A percentile compares a stretch with the other conserved stretches of the same genome.
Conservation (phyloP, 2,329 filamentous ascomycete species). For the Neonectria magnoliae region DNA sequence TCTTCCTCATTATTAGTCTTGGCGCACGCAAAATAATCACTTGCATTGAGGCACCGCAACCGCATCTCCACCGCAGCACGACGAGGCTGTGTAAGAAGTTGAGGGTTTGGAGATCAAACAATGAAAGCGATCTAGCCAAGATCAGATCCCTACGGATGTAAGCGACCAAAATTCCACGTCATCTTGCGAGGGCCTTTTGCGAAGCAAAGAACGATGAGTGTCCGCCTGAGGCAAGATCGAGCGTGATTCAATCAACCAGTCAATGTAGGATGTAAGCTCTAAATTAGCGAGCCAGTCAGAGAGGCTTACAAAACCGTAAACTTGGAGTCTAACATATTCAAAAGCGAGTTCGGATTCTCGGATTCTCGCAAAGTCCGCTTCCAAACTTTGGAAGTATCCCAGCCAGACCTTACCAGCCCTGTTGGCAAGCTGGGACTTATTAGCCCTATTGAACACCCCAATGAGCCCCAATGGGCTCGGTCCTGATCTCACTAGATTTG, state of each 20-base stretch:
- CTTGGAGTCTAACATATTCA: background rate
- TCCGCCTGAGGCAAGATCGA: background rate
- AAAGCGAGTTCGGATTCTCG: background rate
- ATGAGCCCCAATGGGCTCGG: too few species aligned
- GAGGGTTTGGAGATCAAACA: background rate
- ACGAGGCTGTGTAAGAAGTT: background rate
- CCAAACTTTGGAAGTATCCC: background rate
- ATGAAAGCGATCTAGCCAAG: background rate
- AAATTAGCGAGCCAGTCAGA: too few species aligned
- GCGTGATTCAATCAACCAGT: too few species aligned
- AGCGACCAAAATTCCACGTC: background rate
- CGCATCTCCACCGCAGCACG: background rate
- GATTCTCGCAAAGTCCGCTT: background rate
- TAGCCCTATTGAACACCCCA: background rate
- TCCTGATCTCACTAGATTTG: too few species aligned
- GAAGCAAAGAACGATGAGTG: background rate
- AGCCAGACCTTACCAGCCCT: background rate
- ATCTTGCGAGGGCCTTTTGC: background rate
- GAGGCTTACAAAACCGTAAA: background rate
- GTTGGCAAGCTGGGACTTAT: background rate
- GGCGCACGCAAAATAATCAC: background rate
- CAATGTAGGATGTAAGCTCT: too few species aligned
- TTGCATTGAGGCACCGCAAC: background rate
- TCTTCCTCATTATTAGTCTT: background rate
- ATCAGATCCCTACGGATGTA: background rate